Evolutionary conservation across 441 rosid species (phyloP).

Genomic region (Populus tomentosa): DNA sequence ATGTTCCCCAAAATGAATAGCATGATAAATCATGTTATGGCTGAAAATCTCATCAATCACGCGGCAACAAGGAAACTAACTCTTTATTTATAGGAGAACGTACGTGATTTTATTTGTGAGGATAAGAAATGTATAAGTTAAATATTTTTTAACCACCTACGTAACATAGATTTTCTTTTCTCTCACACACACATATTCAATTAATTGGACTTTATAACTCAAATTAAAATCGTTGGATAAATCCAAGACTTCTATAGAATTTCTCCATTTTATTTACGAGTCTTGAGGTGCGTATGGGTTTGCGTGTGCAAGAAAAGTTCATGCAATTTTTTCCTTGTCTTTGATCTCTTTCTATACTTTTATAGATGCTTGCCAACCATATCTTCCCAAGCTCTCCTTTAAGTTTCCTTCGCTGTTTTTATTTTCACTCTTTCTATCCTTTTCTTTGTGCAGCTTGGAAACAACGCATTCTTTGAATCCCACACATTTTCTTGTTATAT

Average conservation of each 20-base stretch:
- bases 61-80: too few species aligned
- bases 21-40: too few species aligned
- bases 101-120: too few species aligned
- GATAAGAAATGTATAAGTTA: too few species aligned
- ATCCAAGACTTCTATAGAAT: background rate
- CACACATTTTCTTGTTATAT: conserved; percentile 33
- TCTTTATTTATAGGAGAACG: too few species aligned
- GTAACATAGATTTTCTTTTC: too few species aligned
- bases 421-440: conserved; percentile 12
- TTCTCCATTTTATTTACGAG: background rate
- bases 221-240: too few species aligned
- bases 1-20: background rate
- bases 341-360: conserved; percentile 15
- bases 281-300: conserved; percentile 19
- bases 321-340: conserved; percentile 26
- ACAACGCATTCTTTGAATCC: conserved; percentile 72
- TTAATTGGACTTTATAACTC: too few species aligned
- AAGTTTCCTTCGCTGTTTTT: conserved; percentile 27
- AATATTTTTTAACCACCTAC: too few species aligned
- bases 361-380: conserved; percentile 47
- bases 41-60: too few species aligned
- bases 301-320: conserved; percentile 29
- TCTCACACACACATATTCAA: too few species aligned
- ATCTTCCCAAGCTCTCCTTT: conserved; percentile 49
- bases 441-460: conserved; percentile 57